phyloP scores from a whole-genome alignment of 495 filamentous ascomycete species.

The Evansstolkia leycettana region DNA sequence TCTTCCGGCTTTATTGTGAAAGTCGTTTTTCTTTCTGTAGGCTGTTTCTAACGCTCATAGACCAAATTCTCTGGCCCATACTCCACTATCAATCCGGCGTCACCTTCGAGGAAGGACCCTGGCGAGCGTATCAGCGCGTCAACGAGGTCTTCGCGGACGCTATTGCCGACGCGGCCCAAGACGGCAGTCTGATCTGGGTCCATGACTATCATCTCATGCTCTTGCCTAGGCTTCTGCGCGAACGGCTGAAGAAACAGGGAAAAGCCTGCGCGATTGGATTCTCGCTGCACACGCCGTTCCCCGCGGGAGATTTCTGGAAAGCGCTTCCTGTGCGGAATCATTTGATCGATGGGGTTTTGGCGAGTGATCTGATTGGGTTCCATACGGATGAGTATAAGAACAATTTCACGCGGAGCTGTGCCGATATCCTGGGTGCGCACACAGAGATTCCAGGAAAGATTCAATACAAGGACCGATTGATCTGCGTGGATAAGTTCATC shows the following conservation, averaged over 20 bases:
- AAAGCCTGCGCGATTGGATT: constrained; percentile 86
- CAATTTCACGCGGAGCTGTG: constrained; percentile 81
- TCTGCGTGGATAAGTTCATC: constrained; percentile 73
- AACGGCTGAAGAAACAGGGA: constrained; percentile 51
- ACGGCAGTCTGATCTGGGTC: constrained; percentile 83
- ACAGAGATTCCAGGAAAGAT: constrained; percentile 49
- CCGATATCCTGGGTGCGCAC: constrained; percentile 47
- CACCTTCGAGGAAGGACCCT: constrained; percentile 74
- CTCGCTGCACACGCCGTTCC: constrained; percentile 92
- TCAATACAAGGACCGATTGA: constrained; percentile 58
- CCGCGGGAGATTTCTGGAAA: constrained; percentile 82
- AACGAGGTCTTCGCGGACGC: constrained; percentile 77
- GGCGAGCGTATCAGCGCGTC: constrained; percentile 77
- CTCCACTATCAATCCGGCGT: constrained; percentile 94
- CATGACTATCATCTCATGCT: constrained; percentile 97
- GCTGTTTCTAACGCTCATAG: constrained; percentile 36
- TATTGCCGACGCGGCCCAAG: constrained; percentile 56
- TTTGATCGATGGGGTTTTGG: constrained; percentile 64
- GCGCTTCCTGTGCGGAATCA: constrained; percentile 80
- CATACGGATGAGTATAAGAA: constrained; percentile 90
- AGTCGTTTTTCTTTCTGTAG: neutral
- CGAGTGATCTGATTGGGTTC: constrained; percentile 84
- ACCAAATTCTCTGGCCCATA: constrained; percentile 89
- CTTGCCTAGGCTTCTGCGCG: constrained; percentile 71
- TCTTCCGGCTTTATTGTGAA: neutral